Percentiles rank a stretch among this genome's conserved stretches.
phyloP scores from a whole-genome alignment of 202 grass and related monocot species.

The Schoenoplectus tabernaemontani region DNA sequence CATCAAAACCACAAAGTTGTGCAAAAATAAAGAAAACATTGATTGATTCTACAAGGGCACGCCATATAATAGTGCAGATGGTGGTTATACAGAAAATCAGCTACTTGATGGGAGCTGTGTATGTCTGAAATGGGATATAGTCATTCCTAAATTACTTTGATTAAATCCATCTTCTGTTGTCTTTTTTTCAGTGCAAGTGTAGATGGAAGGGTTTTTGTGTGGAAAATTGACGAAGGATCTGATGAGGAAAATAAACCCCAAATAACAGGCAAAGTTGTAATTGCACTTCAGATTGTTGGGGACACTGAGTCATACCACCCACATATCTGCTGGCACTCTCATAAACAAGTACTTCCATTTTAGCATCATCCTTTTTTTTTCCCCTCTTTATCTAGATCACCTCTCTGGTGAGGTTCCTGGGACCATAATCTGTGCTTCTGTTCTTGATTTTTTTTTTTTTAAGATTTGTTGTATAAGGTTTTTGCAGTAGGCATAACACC shows the following conservation, averaged over 20 bases:
- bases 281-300: constrained; percentile 69
- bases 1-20: not conserved
- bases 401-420: not conserved
- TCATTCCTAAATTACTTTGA: not conserved
- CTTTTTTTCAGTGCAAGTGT: constrained; percentile 61
- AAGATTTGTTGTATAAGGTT: not conserved
- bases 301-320: constrained; percentile 72
- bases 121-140: not conserved
- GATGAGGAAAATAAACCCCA: constrained; percentile 81
- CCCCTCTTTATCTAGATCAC: not conserved
- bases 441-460: not conserved
- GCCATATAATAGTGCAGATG: not conserved
- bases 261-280: constrained; percentile 76
- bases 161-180: constrained; percentile 8
- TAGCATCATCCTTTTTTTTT: constrained; percentile 12
- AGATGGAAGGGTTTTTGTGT: constrained; percentile 81
- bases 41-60: not conserved
- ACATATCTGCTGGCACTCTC: constrained; percentile 93
- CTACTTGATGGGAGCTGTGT: not conserved
- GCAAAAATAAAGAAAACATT: not conserved
- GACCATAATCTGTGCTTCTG: not conserved
- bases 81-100: not conserved
- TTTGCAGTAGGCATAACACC: not conserved
- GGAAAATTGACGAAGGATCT: constrained; percentile 89
- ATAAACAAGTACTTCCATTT: constrained; percentile 71